These are phyloP conservation scores for Fusarium sp. DNA, from an alignment of 2,329 filamentous ascomycete species.

Conservation along the genomic window DNA sequence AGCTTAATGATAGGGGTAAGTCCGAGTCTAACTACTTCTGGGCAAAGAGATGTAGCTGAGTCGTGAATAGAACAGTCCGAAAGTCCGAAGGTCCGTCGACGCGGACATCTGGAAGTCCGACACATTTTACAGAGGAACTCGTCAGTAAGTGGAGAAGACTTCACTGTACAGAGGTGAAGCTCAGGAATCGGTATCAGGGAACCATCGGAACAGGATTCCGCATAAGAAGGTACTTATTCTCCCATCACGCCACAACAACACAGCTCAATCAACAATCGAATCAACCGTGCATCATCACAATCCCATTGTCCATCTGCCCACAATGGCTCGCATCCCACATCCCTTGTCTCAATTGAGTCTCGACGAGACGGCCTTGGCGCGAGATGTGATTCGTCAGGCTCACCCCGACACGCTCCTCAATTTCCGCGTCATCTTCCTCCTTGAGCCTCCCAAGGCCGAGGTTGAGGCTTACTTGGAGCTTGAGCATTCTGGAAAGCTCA, in stretches of 20 bases:
- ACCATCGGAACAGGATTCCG: neutral
- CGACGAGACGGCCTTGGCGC: conserved; percentile 50
- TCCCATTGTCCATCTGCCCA: neutral
- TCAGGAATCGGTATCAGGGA: neutral
- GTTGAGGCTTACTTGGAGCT: conserved; percentile 59
- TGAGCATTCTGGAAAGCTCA: conserved; percentile 51
- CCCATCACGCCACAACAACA: neutral
- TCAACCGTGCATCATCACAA: neutral
- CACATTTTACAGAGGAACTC: neutral
- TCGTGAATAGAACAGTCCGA: neutral
- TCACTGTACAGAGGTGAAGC: neutral
- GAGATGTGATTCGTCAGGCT: conserved; percentile 46
- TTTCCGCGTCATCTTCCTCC: conserved; percentile 64
- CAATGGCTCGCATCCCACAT: conserved; percentile 38
- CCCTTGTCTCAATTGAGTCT: conserved; percentile 47
- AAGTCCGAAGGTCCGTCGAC: neutral
- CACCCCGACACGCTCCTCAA: conserved; percentile 48
- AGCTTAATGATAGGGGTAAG: neutral
- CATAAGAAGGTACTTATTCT: neutral
- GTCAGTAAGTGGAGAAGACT: neutral
- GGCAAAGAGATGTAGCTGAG: neutral
- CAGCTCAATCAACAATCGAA: neutral
- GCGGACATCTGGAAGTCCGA: neutral
- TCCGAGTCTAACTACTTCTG: neutral
- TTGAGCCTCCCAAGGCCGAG: conserved; percentile 62